Base-by-base conservation (phyloP, 1,284 basidiomycete genomes). In the Cerioporus squamosus region DNA sequence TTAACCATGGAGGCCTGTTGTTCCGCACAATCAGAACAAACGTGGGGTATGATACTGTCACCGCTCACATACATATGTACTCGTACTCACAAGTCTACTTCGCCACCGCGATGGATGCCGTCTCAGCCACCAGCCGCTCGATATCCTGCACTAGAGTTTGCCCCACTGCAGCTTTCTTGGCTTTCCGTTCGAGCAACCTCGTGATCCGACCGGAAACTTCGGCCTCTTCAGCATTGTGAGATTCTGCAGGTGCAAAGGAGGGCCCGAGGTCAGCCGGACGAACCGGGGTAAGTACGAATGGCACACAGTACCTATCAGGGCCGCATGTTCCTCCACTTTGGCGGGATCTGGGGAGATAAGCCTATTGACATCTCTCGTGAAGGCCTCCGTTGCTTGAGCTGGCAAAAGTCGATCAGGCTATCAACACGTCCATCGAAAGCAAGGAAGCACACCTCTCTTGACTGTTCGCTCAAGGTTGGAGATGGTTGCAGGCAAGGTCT, bases 111-210 rank as follows among this genome's bases (percentile, higher is more conserved):
- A 65, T 47, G 53, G 33, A 36, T 36, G 33, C 33, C 33, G 33
- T 36, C 39, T 67, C 66, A 10, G 59, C 51, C 5, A 59, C 23
- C 33, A 67, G 51, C 15, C 57, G 53, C 54, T 67, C 62, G 18
- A 67, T 59, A 17, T 67, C 62, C 31, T 46, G 14, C 3, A 61
- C 33, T 12, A 67, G 55, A 0, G 53, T 54, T 12, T 49, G 59
- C 3, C 62, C 66, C 0, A 51, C 61, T 3, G 57, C 59, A 9
- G 62, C 55, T 38, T 67, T 67, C 38, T 61, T 58, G 12, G 51
- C 53, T 49, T 66, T 68, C 26, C 64, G 63, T 29, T 59, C 53
- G 10, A 68, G 56, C 29, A 68, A 54, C 22, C 50, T 53, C 47
- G 53, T 38, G n/a, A 66, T 10, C 10, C 57, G 53, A 9, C 39